phyloP scores from a whole-genome alignment of 805 yeast species.

The Danielia reshetovae region DNA sequence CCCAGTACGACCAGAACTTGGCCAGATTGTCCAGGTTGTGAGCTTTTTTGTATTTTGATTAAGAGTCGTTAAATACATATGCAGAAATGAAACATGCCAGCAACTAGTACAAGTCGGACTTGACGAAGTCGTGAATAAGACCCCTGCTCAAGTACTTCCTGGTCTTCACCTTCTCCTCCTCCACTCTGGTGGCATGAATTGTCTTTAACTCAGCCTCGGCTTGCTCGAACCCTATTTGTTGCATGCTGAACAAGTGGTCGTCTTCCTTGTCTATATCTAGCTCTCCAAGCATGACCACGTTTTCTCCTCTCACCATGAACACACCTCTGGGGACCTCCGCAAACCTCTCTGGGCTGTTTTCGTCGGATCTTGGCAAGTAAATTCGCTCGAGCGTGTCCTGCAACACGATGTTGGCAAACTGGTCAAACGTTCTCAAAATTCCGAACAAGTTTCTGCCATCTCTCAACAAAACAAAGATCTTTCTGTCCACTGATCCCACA shows the following conservation, averaged over 20 bases:
- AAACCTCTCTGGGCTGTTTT: conserved; percentile 44
- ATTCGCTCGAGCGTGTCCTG: conserved; percentile 90
- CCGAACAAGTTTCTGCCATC: conserved; percentile 91
- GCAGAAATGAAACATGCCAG: conserved; percentile 12
- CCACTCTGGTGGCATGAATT: conserved; percentile 29
- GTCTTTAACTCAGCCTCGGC: conserved; percentile 48
- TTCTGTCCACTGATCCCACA: conserved; percentile 78
- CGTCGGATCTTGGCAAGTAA: conserved; percentile 46
- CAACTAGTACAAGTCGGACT: conserved; percentile 49
- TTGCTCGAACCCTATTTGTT: conserved; percentile 55
- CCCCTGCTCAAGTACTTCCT: conserved; percentile 52
- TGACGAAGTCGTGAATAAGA: conserved; percentile 52
- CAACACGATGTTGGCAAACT: conserved; percentile 85
- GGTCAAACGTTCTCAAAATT: conserved; percentile 90
- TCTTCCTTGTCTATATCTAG: conserved; percentile 86
- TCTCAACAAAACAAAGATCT: conserved; percentile 78
- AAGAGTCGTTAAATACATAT: conserved; percentile 3
- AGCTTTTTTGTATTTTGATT: neutral
- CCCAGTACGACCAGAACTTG: conserved; percentile 15
- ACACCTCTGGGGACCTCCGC: conserved; percentile 80
- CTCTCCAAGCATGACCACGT: conserved; percentile 91
- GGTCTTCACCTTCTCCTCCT: conserved; percentile 42
- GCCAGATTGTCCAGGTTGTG: conserved; percentile 3
- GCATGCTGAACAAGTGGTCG: conserved; percentile 52
- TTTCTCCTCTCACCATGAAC: conserved; percentile 91